Base-by-base conservation (phyloP, 441 rosid species). In the Pelargonium citronellum region DNA sequence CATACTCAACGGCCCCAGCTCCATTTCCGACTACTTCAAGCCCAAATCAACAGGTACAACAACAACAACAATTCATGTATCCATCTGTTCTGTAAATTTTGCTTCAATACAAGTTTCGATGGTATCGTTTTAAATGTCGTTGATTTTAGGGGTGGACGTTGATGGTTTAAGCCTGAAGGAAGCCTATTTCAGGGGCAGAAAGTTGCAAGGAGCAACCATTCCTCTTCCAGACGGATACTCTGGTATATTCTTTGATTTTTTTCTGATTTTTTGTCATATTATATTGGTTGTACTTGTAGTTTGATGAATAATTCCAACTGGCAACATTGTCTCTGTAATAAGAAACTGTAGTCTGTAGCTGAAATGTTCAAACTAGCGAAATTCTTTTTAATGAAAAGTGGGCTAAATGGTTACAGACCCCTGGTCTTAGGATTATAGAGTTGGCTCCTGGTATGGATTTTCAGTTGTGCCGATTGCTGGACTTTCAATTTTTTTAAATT, bases 121-220 rank as follows among this genome's bases (percentile, higher is more conserved):
- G 34, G 37, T 43, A n/a, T 44, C 0, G 19, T 53, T 73, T 16
- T 24, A 49, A 11, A 34, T 47, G 49, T 63, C 37, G 12, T 39
- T 43, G 53, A 22, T 55, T 58, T 49, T 62, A 89, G 97, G 84
- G 64, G 64, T 82, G 0, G 91, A 88, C 71, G 73, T 77, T 53
- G 96, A 91, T 68, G 96, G 90, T 65, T 73, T 89, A 43, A 73
- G 34, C 43, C 81, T 81, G 0, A 83, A 91, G 77, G 92, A 92
- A 85, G 87, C 92, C 12, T 77, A 85, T 81, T 93, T 91, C 78
- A 83, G 98, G 78, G 97, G 98, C 69, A 88, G 97, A 80, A 87
- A 81, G 76, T 69, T 93, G 80, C 85, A 77, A 0, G 98, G 98
- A 62, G 80, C 87, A 27, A 83, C 87, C 15, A 17, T 91, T 73